Evolutionary conservation across 2,329 filamentous ascomycete species (phyloP), one percentile per base, ranked within the genome.

Genomic region (Nothophaeocryptopus gaeumannii): DNA sequence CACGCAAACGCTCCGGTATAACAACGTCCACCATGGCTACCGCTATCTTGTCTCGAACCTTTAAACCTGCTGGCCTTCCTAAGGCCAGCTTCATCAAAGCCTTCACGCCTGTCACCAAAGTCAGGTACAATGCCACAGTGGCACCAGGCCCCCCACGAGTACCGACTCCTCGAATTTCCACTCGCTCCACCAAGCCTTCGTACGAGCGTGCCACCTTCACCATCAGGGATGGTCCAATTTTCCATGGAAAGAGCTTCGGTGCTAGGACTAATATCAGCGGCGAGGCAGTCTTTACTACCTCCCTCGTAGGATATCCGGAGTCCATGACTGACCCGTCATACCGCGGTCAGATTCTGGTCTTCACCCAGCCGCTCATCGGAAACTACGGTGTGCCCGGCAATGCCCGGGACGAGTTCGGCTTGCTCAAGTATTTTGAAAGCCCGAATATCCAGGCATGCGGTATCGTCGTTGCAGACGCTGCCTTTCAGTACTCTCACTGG

Each of bases 281-380:
- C 63, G 93, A 99, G 78, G 93, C 93, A 39, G 93, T 97, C 70
- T 99, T 99, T 79, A 97, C 93, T 56, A 97, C 93, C 54, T 96
- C 92, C 16, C 84, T 97, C 48, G 93, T 99, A 52, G 93, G 93
- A 65, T 99, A 99, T 72, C 93, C 93, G 61, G 93, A 99, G 78
- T 96, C 82, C 39, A 76, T 85, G 75, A 84, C 82, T 65, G 82
- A 85, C 60, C 82, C 82, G 10, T 85, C 82, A 49, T 85, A 85
- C 70, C 81, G 82, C 60, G 82, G 93, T 61, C 93, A 99, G 78
- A 97, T 99, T 62, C 80, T 99, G 63, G 92, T 97, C 73, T 96
- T 97, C 79, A 99, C 93, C 60, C 91, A 96, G 72, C 93, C 93
- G 32, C 77, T 99, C 62, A 96, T 99, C 67, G 93, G 93, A 68